Base-by-base conservation (phyloP, 2,329 filamentous ascomycete genomes). In the Akanthomyces dipterigenus region DNA sequence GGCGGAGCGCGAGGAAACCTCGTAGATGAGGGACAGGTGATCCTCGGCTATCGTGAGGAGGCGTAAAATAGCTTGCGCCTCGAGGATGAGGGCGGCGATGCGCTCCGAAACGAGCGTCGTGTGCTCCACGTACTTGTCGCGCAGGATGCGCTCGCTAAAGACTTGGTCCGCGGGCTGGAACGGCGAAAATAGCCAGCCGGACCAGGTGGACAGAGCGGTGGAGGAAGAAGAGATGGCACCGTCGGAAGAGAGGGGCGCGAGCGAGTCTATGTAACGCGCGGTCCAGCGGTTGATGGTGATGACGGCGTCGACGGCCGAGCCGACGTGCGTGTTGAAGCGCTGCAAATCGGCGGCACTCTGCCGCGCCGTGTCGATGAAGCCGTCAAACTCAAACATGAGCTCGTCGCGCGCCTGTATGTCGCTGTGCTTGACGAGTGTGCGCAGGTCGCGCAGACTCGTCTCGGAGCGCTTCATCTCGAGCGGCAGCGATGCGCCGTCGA, bases 381-480 rank as follows among this genome's bases (percentile, higher is more conserved):
- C 84, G 64, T 89, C 84, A 61, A 96, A 89, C 70, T 93, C 90
- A 24, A 87, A 80, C 5, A 90, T 83, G 14, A 96, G 81, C 72
- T 92, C 88, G 40, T 88, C 82, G 34, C 84, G 84, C 45, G 83
- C 84, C 28, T 85, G 83, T 0, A 95, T 77, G 24, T 84, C 80
- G 66, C 88, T 91, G 73, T 87, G 86, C 43, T 84, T 81, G 38
- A 96, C 88, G 49, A 92, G 80, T 28, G 85, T 87, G 36, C 88
- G 84, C 26, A 95, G 75, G 67, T 93, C 90, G 45, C 90, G 83
- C 40, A 95, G 86, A 1, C 88, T 86, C 2, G 85, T 79, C 72
- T 93, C 89, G 3, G 87, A 87, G 11, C 85, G 82, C 75, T 91
- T 93, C 86, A 95, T 92, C 66, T 91, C 88, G 66, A 89, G 78